Evolutionary conservation across 768 basidiomycete genomes (phyloP).

Genomic region (Saitozyma sp.): DNA sequence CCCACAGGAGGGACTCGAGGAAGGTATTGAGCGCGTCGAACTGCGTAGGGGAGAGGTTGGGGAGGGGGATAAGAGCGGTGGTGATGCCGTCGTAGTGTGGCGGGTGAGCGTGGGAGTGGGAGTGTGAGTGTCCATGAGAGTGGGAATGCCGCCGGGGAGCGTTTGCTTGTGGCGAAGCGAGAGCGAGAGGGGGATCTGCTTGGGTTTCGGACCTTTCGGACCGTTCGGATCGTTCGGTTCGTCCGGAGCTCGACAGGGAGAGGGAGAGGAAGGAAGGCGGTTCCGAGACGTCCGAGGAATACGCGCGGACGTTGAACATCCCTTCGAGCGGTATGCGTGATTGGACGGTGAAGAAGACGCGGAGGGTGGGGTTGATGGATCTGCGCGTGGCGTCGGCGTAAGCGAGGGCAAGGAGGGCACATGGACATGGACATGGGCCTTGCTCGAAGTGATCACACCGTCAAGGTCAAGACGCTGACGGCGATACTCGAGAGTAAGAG

Average conservation of each 20-base stretch:
- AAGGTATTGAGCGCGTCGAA: slow-evolving; percentile 69
- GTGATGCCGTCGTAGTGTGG: slow-evolving; percentile 69
- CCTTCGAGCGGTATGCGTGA: slow-evolving; percentile 71
- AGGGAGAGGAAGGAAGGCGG: slow-evolving; percentile 3
- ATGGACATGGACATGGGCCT: too few species aligned
- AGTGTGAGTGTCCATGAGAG: slow-evolving; percentile 12
- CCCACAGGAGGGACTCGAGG: slow-evolving; percentile 83
- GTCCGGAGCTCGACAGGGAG: background rate
- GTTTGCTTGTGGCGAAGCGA: background rate
- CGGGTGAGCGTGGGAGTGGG: slow-evolving; percentile 50
- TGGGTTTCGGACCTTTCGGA: too few species aligned
- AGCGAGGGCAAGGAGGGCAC: too few species aligned
- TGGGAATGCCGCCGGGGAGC: slow-evolving; percentile 6
- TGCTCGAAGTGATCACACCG: too few species aligned
- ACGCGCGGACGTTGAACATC: slow-evolving; percentile 81
- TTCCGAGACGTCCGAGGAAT: slow-evolving; percentile 6
- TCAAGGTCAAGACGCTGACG: too few species aligned
- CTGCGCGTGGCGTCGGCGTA: slow-evolving; percentile 32
- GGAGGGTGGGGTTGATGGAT: slow-evolving; percentile 75
- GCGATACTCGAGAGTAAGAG: too few species aligned
- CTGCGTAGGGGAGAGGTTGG: slow-evolving; percentile 59
- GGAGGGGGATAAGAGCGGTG: slow-evolving; percentile 67
- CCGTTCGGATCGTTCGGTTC: too few species aligned
- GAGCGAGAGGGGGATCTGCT: too few species aligned
- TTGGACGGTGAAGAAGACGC: slow-evolving; percentile 69